Percentiles rank a stretch among this genome's conserved stretches.
These are phyloP conservation scores for Dysphania ambrosioides DNA, from an alignment of 148 eudicot genomes.

Conservation along the genomic window DNA sequence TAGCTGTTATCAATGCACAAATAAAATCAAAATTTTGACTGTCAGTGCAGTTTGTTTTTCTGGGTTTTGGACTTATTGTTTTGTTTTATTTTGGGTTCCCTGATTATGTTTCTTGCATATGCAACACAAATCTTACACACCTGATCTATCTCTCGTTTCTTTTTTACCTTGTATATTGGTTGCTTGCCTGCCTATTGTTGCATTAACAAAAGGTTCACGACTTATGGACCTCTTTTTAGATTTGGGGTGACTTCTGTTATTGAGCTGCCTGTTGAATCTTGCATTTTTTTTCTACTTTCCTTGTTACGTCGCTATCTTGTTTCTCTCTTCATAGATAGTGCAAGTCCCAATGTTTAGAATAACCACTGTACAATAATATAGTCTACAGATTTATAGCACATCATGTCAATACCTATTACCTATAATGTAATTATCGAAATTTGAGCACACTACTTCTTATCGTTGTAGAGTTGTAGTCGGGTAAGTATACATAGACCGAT, in stretches of 20 bases:
- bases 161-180: background rate
- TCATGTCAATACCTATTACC: background rate
- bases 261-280: background rate
- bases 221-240: background rate
- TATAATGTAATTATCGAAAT: too few relatives aligned
- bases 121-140: background rate
- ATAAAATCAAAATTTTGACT: background rate
- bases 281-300: background rate
- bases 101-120: background rate
- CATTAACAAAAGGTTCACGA: background rate
- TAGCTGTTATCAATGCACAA: background rate
- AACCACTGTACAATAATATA: background rate
- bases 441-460: background rate
- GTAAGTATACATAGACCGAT: too few relatives aligned
- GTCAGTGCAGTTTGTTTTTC: constrained; percentile 12
- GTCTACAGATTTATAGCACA: background rate
- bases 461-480: too few relatives aligned
- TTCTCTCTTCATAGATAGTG: background rate
- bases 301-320: background rate
- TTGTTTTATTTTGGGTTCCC: constrained; percentile 1
- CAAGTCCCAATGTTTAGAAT: background rate
- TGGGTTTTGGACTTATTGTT: constrained; percentile 1
- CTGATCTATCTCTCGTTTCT: background rate
- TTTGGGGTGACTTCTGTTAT: background rate
- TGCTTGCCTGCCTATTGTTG: background rate